These are phyloP conservation scores for Mariannaea sp. DNA, from an alignment of 2,329 filamentous ascomycete genomes.

Conservation along the genomic window DNA sequence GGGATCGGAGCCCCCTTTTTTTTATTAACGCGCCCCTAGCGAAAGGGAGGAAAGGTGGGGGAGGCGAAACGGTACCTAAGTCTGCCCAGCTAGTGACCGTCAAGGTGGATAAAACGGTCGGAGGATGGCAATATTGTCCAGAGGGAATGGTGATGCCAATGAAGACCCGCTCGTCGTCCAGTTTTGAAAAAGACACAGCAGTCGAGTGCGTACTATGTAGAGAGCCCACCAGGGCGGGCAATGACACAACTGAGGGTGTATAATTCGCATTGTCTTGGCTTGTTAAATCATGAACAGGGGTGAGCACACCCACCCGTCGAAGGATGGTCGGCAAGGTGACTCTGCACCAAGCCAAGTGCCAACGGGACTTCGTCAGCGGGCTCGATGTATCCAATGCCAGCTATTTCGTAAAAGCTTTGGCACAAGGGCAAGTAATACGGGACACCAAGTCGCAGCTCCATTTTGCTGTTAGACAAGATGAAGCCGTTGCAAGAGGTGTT, in stretches of 20 bases:
- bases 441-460: constrained; percentile 1
- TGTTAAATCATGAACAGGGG: constrained; percentile 4
- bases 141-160: constrained; percentile 20
- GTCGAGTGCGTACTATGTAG: neutral
- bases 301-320: constrained; percentile 5
- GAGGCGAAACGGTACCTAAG: neutral
- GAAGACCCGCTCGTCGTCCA: constrained; percentile 9
- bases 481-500: neutral
- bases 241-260: constrained; percentile 4
- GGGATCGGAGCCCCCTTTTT: neutral
- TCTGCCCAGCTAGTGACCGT: neutral
- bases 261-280: constrained; percentile 8
- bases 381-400: constrained; percentile 6
- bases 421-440: neutral
- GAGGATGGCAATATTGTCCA: constrained; percentile 29
- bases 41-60: constrained; percentile 6
- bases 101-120: constrained; percentile 20
- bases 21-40: neutral
- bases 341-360: constrained; percentile 10
- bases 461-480: neutral
- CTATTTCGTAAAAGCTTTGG: neutral
- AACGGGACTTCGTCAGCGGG: neutral
- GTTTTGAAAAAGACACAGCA: neutral
- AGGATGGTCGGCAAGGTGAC: constrained; percentile 10
- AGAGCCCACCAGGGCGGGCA: neutral